phyloP scores from a whole-genome alignment of 2,329 filamentous ascomycete genomes.

The Fusarium fujikuroi region DNA sequence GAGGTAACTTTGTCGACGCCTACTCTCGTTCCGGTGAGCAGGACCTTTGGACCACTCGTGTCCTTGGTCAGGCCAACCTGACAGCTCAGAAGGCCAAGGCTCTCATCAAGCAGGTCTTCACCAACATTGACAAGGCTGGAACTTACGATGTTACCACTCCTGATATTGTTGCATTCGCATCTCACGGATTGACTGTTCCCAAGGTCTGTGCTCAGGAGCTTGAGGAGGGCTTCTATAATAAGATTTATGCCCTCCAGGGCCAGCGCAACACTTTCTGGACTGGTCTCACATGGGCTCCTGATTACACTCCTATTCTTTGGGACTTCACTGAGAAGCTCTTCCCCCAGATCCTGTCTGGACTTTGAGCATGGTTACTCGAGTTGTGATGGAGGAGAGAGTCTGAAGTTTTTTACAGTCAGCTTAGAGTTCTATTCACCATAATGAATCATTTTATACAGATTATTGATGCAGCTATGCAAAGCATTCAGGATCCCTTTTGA shows the following conservation, averaged over 20 bases:
- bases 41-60: slow-evolving; percentile 21
- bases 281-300: slow-evolving; percentile 39
- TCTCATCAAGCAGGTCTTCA: slow-evolving; percentile 6
- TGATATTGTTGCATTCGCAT: slow-evolving; percentile 27
- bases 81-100: background rate
- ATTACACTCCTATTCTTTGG: slow-evolving; percentile 43
- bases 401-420: background rate
- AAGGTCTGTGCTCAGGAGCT: slow-evolving; percentile 46
- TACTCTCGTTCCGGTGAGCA: background rate
- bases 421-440: background rate
- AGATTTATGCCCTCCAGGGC: slow-evolving; percentile 50
- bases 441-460: background rate
- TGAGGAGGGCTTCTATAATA: slow-evolving; percentile 47
- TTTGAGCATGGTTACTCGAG: background rate
- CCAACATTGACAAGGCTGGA: slow-evolving; percentile 2
- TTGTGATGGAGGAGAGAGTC: rapidly evolving
- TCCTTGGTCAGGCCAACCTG: slow-evolving; percentile 1
- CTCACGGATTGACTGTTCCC: slow-evolving; percentile 33
- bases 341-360: background rate
- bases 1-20: slow-evolving; percentile 15
- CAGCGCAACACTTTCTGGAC: slow-evolving; percentile 52
- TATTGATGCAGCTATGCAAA: rapidly evolving
- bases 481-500: background rate
- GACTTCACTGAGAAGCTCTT: slow-evolving; percentile 37
- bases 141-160: slow-evolving; percentile 13